Evolutionary conservation across 768 basidiomycete species (phyloP).

Genomic region (Arthromyces matolae): DNA sequence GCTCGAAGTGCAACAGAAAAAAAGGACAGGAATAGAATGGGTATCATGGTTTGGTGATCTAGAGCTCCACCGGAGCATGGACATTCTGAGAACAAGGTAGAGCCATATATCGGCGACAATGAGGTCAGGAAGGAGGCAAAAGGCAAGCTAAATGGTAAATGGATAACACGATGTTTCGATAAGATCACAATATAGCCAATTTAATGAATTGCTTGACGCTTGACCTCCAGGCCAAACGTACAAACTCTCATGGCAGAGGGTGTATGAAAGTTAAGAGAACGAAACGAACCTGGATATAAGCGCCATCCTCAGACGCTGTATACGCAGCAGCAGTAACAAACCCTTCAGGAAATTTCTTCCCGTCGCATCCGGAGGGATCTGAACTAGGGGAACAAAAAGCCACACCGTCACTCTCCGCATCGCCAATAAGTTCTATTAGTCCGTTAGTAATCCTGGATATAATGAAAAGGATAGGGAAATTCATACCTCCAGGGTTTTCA

Average conservation of each 20-base stretch:
- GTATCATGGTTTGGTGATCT: no score
- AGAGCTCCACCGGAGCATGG: no score
- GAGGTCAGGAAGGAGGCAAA: no score
- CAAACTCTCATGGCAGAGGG: neutral
- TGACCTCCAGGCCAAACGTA: neutral
- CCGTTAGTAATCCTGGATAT: neutral
- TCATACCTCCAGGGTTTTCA: slow-evolving; percentile 8
- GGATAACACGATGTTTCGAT: no score
- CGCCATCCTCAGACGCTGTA: slow-evolving; percentile 14
- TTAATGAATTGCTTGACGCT: neutral
- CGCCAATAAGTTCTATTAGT: slow-evolving; percentile 14
- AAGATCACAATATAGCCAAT: no score
- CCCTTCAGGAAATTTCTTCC: slow-evolving; percentile 12
- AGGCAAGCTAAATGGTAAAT: no score
- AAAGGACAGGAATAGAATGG: no score
- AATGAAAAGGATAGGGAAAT: neutral
- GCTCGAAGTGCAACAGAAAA: neutral
- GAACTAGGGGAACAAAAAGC: slow-evolving; percentile 14
- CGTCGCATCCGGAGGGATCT: slow-evolving; percentile 5
- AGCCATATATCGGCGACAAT: no score
- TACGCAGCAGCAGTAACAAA: slow-evolving; percentile 18
- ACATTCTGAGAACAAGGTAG: no score
- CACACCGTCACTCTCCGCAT: slow-evolving; percentile 19
- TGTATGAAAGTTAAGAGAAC: neutral
- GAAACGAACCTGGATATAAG: slow-evolving; percentile 16